These are phyloP conservation scores for Mycena galopus DNA, from an alignment of 768 basidiomycete species.

Conservation along the genomic window DNA sequence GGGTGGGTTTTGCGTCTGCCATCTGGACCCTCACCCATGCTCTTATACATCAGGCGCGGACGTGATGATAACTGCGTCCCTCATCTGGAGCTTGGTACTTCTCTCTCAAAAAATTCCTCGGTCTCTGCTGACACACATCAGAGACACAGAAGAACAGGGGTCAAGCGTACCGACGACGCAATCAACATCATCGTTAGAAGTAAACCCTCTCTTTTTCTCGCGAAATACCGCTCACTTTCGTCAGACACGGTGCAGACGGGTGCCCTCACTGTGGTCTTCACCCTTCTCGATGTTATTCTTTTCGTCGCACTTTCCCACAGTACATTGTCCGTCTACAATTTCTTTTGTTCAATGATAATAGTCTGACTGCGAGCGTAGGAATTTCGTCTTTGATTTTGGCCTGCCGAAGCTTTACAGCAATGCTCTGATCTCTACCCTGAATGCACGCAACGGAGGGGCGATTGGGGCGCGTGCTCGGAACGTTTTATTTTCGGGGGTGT, in stretches of 20 bases:
- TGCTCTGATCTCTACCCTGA: neutral
- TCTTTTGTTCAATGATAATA: neutral
- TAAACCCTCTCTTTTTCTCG: neutral
- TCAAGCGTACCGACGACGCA: no score
- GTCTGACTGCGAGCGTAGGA: no score
- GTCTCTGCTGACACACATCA: neutral
- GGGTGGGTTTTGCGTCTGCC: neutral
- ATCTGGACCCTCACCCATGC: neutral
- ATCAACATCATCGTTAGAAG: neutral
- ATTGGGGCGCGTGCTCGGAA: no score
- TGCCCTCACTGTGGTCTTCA: neutral
- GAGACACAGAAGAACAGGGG: neutral
- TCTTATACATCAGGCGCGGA: neutral
- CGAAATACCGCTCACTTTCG: neutral
- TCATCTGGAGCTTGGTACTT: no score
- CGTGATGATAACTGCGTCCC: neutral
- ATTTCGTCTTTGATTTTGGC: neutral
- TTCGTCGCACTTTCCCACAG: neutral
- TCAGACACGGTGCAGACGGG: neutral
- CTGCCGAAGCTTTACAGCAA: no score
- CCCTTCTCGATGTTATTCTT: neutral
- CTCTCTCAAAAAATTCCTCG: no score
- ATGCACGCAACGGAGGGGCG: no score
- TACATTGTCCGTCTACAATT: neutral
- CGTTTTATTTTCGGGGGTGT: no score